Evolutionary conservation across 148 eudicot genomes (phyloP).

Genomic region (Salicornia ramosissima): DNA sequence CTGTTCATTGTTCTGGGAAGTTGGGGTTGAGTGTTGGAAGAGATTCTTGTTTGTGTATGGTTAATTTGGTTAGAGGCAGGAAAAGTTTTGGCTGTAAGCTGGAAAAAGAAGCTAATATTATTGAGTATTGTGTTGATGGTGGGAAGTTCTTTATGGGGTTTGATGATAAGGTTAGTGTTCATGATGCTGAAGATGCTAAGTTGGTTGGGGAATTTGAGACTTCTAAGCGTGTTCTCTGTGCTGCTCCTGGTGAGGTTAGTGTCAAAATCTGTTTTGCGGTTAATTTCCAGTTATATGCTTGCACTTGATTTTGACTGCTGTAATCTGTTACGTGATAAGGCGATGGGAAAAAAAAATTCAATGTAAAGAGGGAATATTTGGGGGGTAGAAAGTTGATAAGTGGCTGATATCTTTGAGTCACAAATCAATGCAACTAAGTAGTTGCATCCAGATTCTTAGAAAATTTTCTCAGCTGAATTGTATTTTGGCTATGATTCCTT

Average conservation of each 20-base stretch:
- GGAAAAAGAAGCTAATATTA: slow-evolving; percentile 59
- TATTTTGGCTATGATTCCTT: no score
- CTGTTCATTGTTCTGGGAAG: slow-evolving; percentile 71
- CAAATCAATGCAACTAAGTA: no score
- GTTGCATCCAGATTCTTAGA: no score
- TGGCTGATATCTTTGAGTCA: no score
- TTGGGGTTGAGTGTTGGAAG: slow-evolving; percentile 60
- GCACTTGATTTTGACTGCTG: no score
- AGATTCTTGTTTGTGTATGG: slow-evolving; percentile 69
- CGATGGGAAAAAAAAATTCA: no score
- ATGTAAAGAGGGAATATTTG: no score
- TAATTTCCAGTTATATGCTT: no score
- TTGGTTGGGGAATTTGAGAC: slow-evolving; percentile 42
- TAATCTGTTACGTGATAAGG: no score
- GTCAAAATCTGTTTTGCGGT: no score
- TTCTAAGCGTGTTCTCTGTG: slow-evolving; percentile 64
- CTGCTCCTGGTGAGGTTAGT: slow-evolving; percentile 52
- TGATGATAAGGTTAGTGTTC: slow-evolving; percentile 60
- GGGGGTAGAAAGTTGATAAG: no score
- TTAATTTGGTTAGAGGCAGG: slow-evolving; percentile 80
- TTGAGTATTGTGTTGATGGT: slow-evolving; percentile 47
- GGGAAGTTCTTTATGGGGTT: slow-evolving; percentile 61
- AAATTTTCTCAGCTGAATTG: no score
- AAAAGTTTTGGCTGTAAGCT: slow-evolving; percentile 63
- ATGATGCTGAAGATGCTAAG: slow-evolving; percentile 69